Base-by-base conservation (phyloP, 352 stramenopile genomes). In the Phytophthora tubulina region DNA sequence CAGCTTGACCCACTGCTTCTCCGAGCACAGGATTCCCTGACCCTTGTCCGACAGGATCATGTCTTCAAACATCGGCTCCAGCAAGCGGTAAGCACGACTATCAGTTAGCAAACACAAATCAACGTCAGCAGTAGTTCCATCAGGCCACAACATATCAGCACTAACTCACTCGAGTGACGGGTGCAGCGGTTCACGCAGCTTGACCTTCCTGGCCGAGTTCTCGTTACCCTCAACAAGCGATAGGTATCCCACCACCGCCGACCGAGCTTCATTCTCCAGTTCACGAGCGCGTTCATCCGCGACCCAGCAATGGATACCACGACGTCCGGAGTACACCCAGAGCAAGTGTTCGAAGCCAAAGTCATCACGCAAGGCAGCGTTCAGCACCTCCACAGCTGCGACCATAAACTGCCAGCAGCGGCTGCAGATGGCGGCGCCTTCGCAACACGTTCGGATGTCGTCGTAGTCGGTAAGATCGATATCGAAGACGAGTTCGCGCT, bases 381-480 rank as follows among this genome's bases (percentile, higher is more conserved):
- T 94, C 78, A 99, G 85, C 11, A 99, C 96, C 63, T 98, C 96
- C 30, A 99, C 89, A 9, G 98, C 98, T 52, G 98, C 98, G 17
- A 93, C 83, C 97, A 99, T 99, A 72, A 99, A 99, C 38, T 86
- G 89, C 98, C 98, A 99, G 86, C 98, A 99, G 62, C 90, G 89
- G n/a, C 67, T 51, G 74, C 96, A 99, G 38, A 98, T 98, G 63
- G 87, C 64, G 4, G 95, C 95, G 32, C 90, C 94, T 31, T 88
- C 81, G 74, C 95, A 98, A 84, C 98, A 99, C 44, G 96, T 98
- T 33, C 98, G 93, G 48, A 99, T 97, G 72, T 99, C 96, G 79
- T 99, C 98, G 91, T 99, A 99, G 83, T 99, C 98, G 1, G 97
- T 99, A 9, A 99, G 81, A 97, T 99, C 98, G 73, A 99, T 99